Percentiles rank a stretch among this genome's conserved stretches.
phyloP scores from a whole-genome alignment of 1,284 basidiomycete species.

The Leccinum laetum region DNA sequence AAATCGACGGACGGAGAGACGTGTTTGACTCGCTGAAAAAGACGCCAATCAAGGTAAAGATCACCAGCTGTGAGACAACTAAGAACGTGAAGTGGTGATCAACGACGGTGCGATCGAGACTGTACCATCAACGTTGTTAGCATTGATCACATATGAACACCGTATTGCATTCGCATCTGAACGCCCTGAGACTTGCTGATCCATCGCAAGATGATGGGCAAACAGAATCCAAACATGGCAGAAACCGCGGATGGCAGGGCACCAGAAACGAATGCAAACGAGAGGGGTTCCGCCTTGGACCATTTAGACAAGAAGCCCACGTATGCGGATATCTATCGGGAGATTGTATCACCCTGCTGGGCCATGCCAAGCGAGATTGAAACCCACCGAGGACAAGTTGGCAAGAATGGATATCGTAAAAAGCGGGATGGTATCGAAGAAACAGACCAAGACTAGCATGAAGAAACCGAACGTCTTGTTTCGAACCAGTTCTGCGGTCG shows the following conservation, averaged over 20 bases:
- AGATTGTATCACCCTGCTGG: slow-evolving; percentile 5
- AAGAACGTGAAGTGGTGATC: slow-evolving; percentile 92
- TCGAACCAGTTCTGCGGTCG: slow-evolving; percentile 62
- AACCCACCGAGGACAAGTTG: slow-evolving; percentile 72
- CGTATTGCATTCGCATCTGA: slow-evolving; percentile 53
- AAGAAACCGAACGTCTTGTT: slow-evolving; percentile 76
- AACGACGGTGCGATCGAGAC: slow-evolving; percentile 86
- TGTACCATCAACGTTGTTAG: slow-evolving; percentile 37
- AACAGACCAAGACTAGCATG: slow-evolving; percentile 75
- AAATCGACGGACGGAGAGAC: neutral
- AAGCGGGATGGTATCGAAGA: slow-evolving; percentile 91
- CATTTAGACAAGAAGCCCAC: slow-evolving; percentile 76
- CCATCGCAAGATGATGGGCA: slow-evolving; percentile 87
- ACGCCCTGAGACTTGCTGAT: slow-evolving; percentile 83
- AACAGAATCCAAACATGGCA: slow-evolving; percentile 86
- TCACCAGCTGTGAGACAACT: slow-evolving; percentile 85
- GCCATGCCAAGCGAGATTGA: neutral
- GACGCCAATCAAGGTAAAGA: slow-evolving; percentile 91
- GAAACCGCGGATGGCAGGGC: slow-evolving; percentile 86
- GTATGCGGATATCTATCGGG: slow-evolving; percentile 56
- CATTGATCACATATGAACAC: neutral
- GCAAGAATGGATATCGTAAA: slow-evolving; percentile 81
- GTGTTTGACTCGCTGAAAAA: slow-evolving; percentile 66
- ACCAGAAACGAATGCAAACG: slow-evolving; percentile 83
- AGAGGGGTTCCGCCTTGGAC: slow-evolving; percentile 54